Evolutionary conservation across 345 rosid species (phyloP).

Genomic region (Hibiscus syriacus): DNA sequence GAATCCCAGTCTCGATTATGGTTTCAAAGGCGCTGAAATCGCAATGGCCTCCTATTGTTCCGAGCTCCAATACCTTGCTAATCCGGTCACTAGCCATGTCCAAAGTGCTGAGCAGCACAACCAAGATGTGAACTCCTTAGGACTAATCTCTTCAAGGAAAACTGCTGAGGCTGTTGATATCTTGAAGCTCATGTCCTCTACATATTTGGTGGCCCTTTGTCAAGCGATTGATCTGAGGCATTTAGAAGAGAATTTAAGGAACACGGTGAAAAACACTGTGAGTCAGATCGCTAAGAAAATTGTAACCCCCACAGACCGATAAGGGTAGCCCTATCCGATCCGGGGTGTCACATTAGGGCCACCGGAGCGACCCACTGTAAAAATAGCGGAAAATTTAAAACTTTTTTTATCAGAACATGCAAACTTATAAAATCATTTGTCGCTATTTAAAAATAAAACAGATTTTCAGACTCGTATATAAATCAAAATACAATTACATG

Average conservation of each 20-base stretch:
- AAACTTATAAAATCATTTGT: too few species aligned
- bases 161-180: constrained; percentile 49
- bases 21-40: neutral
- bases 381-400: too few species aligned
- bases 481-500: too few species aligned
- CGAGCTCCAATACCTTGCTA: constrained; percentile 15
- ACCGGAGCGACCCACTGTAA: too few species aligned
- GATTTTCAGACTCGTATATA: too few species aligned
- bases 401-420: too few species aligned
- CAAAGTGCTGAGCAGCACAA: constrained; percentile 57
- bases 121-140: constrained; percentile 53
- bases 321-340: too few species aligned
- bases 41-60: neutral
- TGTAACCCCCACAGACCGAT: too few species aligned
- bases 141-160: constrained; percentile 52
- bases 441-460: too few species aligned
- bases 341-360: too few species aligned
- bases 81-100: constrained; percentile 50
- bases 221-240: constrained; percentile 63
- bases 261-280: constrained; percentile 34
- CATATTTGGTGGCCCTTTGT: constrained; percentile 50
- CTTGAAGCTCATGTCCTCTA: constrained; percentile 46
- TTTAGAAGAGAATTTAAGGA: constrained; percentile 51
- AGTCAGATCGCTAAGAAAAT: constrained; percentile 44
- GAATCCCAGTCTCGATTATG: neutral